Evolutionary conservation across 2,329 filamentous ascomycete species (phyloP), one percentile per base, ranked within the genome.

Genomic region (Fusarium irregulare): DNA sequence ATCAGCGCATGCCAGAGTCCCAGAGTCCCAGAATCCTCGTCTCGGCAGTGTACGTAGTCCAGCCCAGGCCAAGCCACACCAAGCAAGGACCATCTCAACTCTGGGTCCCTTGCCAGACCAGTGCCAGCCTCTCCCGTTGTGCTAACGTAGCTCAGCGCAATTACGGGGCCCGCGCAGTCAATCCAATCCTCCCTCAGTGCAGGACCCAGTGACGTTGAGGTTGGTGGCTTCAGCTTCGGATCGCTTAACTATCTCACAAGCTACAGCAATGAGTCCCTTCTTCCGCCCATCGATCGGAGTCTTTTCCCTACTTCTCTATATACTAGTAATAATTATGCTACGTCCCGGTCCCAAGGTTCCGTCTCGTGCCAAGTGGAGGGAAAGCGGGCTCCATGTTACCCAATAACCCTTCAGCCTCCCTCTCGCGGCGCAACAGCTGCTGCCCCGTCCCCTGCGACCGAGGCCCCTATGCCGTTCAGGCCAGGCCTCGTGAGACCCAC

Each of bases 41-140:
- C 61, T 56, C 54, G 54, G 63, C 54, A 66, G 62, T 61, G 48
- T 41, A 55, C 16, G 23, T 25, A 25, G 23, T 40, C 37, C 23
- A 25, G 23, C 32, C 37, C 23, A 48, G 25, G 28, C 54, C 48
- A 65, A 46, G 47, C 41, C 46, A 60, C 27, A 23, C 40, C 23
- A 49, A 62, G 46, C 64, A 66, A 66, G 47, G 54, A 54, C 53
- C 47, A 27, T 40, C n/a, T 46, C 40, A 58, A 51, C 32, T 45
- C 45, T 47, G 40, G 30, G 59, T 25, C 34, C 18, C 23, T 50
- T 44, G 32, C 32, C 32, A 13, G 45, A 37, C 60, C 50, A 50
- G 47, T 34, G 56, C 53, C 56, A 69, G 58, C 68, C 67, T 71
- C 61, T 68, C 68, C 68, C 68, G 63, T 58, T 42, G 40, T 47